Conservation (phyloP, 805 yeast genomes). For the Candida sithepensis region DNA sequence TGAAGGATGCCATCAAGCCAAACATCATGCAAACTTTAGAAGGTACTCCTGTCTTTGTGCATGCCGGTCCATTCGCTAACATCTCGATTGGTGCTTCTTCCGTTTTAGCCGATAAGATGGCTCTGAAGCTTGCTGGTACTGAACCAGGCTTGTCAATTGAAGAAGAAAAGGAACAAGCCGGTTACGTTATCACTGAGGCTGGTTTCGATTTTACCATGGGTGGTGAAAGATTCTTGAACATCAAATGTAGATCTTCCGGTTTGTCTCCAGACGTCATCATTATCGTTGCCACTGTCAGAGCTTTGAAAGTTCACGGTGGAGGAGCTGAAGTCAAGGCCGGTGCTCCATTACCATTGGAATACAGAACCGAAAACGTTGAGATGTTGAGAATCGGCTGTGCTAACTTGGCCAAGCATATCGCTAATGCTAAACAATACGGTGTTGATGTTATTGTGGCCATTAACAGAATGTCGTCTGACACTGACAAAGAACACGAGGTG, state of each 20-base stretch:
- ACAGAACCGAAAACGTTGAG: constrained; percentile 76
- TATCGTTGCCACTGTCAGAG: constrained; percentile 93
- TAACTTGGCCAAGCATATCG: constrained; percentile 86
- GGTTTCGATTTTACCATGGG: constrained; percentile 99
- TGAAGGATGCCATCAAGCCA: constrained; percentile 96
- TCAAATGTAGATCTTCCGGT: constrained; percentile 91
- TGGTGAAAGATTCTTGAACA: constrained; percentile 94
- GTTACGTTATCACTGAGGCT: constrained; percentile 95
- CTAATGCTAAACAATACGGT: constrained; percentile 79
- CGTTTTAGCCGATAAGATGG: constrained; percentile 88
- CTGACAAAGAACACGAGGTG: constrained; percentile 72
- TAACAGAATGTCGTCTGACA: constrained; percentile 80
- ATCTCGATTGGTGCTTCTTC: constrained; percentile 97
- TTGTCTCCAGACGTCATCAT: constrained; percentile 86
- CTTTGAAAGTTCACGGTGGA: constrained; percentile 96
- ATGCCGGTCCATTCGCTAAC: constrained; percentile 98
- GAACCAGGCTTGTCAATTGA: constrained; percentile 37
- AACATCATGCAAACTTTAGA: constrained; percentile 95
- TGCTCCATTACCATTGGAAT: constrained; percentile 76
- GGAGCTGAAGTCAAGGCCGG: constrained; percentile 97
- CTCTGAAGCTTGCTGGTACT: constrained; percentile 81
- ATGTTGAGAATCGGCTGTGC: constrained; percentile 76
- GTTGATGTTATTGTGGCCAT: constrained; percentile 94
- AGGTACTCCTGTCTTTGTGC: constrained; percentile 96
- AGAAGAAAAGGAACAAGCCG: constrained; percentile 42